These are phyloP conservation scores for Lodderomyces orthopsilosis DNA, from an alignment of 1,139 yeast species.

Conservation along the genomic window DNA sequence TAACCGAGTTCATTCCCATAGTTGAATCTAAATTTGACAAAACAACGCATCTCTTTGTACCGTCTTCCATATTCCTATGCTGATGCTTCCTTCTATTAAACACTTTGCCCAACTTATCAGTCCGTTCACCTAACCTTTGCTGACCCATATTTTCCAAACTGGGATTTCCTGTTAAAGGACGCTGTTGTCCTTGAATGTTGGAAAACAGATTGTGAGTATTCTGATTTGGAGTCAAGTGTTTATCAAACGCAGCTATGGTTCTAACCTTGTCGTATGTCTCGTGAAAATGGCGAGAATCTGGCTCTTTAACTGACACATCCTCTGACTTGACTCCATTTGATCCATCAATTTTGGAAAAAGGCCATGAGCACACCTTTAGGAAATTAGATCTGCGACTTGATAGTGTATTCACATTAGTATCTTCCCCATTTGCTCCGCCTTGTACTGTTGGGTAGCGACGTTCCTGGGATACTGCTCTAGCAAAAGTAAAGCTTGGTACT, in stretches of 20 bases:
- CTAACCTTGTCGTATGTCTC: background rate
- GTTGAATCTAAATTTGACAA: constrained; percentile 17
- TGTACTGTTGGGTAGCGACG: constrained; percentile 3
- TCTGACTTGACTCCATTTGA: constrained; percentile 4
- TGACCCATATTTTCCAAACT: constrained; percentile 15
- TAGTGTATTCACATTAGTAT: background rate
- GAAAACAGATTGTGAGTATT: background rate
- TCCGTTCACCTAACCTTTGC: background rate
- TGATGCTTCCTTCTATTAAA: constrained; percentile 7
- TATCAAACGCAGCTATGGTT: constrained; percentile 6
- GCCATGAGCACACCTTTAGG: constrained; percentile 15
- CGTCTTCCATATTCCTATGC: background rate
- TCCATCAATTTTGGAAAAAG: constrained; percentile 12
- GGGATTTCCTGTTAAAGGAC: constrained; percentile 14
- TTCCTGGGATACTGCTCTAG: constrained; percentile 7
- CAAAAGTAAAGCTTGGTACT: constrained; percentile 10
- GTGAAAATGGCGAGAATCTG: background rate
- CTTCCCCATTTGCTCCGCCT: constrained; percentile 1
- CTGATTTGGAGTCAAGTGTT: background rate
- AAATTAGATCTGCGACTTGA: constrained; percentile 12
- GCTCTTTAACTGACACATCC: background rate
- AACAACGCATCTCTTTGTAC: constrained; percentile 15
- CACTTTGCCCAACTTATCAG: constrained; percentile 10
- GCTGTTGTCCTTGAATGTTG: background rate
- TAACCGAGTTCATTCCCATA: constrained; percentile 47